phyloP scores from a whole-genome alignment of 768 basidiomycete species.

The Tricholomella constricta region DNA sequence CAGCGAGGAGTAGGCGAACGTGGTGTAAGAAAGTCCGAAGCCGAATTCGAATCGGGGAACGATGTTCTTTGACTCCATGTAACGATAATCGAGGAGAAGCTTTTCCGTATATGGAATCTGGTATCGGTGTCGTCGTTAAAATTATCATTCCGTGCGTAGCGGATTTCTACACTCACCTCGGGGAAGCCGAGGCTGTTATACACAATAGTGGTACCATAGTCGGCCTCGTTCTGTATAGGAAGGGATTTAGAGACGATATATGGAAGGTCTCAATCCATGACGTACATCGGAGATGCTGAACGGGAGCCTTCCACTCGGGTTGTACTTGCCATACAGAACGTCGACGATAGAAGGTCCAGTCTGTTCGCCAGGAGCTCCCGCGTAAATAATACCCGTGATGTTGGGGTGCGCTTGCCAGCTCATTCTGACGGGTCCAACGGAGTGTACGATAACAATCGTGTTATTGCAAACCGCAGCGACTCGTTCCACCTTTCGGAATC shows the following conservation, averaged over 20 bases:
- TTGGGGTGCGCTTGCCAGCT: slow-evolving; percentile 78
- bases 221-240: slow-evolving; percentile 33
- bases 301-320: slow-evolving; percentile 73
- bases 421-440: slow-evolving; percentile 75
- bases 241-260: not conserved
- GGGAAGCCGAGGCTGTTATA: slow-evolving; percentile 36
- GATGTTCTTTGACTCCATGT: slow-evolving; percentile 57
- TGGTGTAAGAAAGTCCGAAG: slow-evolving; percentile 75
- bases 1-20: slow-evolving; percentile 62
- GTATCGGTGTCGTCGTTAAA: not conserved
- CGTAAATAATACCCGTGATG: slow-evolving; percentile 61
- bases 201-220: slow-evolving; percentile 46
- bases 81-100: slow-evolving; percentile 67
- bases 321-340: slow-evolving; percentile 74
- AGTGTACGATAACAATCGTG: slow-evolving; percentile 80
- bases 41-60: slow-evolving; percentile 66
- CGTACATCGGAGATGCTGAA: slow-evolving; percentile 72
- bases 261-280: not conserved
- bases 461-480: slow-evolving; percentile 73
- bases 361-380: slow-evolving; percentile 69
- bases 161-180: slow-evolving; percentile 1
- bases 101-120: slow-evolving; percentile 70
- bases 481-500: slow-evolving; percentile 41
- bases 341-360: slow-evolving; percentile 78
- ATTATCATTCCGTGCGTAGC: not conserved